phyloP scores from a whole-genome alignment of 2,329 filamentous ascomycete species.

The Fusarium lyarnte region DNA sequence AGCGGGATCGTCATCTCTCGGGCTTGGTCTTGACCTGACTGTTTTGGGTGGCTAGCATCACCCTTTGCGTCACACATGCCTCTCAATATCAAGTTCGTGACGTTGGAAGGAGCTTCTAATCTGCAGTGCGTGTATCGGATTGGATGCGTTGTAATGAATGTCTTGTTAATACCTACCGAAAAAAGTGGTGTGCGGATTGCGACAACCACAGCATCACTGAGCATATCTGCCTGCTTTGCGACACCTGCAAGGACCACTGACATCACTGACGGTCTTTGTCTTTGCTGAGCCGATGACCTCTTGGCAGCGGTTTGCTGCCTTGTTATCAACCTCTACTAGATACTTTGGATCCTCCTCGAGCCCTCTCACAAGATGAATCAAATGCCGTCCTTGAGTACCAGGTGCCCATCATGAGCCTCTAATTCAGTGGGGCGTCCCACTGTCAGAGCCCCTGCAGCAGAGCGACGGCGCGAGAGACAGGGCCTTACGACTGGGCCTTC shows the following conservation, averaged over 20 bases:
- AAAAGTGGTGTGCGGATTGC: not conserved
- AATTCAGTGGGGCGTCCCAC: slow-evolving; percentile 6
- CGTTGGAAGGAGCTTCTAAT: not conserved
- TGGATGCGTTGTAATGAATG: not conserved
- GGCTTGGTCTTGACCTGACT: not conserved
- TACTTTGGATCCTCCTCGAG: not conserved
- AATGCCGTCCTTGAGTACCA: slow-evolving; percentile 15
- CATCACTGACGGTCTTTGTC: not conserved
- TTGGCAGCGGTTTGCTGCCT: slow-evolving; percentile 26
- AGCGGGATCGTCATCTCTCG: slow-evolving; percentile 24
- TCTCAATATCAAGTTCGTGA: not conserved
- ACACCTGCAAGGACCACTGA: not conserved
- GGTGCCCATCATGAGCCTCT: slow-evolving; percentile 5
- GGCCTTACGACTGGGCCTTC: slow-evolving; percentile 18
- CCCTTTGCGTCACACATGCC: slow-evolving; percentile 9
- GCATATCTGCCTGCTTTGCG: not conserved
- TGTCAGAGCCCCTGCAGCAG: slow-evolving; percentile 4
- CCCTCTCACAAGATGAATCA: slow-evolving; percentile 4
- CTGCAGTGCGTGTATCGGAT: not conserved
- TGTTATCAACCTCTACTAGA: not conserved
- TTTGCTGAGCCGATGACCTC: not conserved
- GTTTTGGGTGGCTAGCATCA: not conserved
- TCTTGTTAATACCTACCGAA: not conserved
- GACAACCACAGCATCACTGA: not conserved
- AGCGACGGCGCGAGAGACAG: slow-evolving; percentile 8